phyloP scores from a whole-genome alignment of 1,139 yeast species.

The Barnettozyma hawaiiensis region DNA sequence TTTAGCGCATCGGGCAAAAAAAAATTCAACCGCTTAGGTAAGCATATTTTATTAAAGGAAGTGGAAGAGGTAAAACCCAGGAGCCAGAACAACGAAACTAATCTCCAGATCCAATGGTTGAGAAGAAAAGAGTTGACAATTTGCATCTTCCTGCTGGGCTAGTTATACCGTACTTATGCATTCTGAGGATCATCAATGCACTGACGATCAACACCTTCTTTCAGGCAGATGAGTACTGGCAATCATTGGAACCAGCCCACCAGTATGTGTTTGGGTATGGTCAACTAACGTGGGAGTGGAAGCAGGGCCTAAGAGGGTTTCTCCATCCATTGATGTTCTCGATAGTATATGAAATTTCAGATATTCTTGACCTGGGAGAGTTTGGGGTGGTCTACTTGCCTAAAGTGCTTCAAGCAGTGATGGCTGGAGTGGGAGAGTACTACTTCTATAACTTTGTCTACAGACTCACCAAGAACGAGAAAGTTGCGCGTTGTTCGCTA shows the following conservation, averaged over 20 bases:
- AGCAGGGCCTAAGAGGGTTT: conserved; percentile 63
- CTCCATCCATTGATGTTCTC: conserved; percentile 70
- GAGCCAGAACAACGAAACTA: not conserved
- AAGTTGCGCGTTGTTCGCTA: conserved; percentile 42
- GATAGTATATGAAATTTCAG: conserved; percentile 12
- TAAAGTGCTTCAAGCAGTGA: conserved; percentile 57
- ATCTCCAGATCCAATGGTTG: not conserved
- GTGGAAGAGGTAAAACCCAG: not conserved
- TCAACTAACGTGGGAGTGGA: conserved; percentile 94
- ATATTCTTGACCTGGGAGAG: conserved; percentile 29
- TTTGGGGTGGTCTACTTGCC: conserved; percentile 45
- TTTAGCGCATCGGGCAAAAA: too few relatives aligned
- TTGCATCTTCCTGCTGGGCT: conserved; percentile 12
- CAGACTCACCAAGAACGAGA: conserved; percentile 33
- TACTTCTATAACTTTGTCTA: conserved; percentile 46
- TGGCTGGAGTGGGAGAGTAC: conserved; percentile 72
- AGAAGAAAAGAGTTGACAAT: not conserved
- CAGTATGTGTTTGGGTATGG: conserved; percentile 70
- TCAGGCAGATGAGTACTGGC: conserved; percentile 97
- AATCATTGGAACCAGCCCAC: conserved; percentile 91
- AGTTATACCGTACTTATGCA: conserved; percentile 25
- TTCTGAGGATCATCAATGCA: conserved; percentile 56
- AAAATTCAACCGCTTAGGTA: not conserved
- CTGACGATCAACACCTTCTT: conserved; percentile 66
- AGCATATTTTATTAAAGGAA: not conserved